phyloP scores from a whole-genome alignment of 2,329 filamentous ascomycete species.

The Arachnomyces sp. region DNA sequence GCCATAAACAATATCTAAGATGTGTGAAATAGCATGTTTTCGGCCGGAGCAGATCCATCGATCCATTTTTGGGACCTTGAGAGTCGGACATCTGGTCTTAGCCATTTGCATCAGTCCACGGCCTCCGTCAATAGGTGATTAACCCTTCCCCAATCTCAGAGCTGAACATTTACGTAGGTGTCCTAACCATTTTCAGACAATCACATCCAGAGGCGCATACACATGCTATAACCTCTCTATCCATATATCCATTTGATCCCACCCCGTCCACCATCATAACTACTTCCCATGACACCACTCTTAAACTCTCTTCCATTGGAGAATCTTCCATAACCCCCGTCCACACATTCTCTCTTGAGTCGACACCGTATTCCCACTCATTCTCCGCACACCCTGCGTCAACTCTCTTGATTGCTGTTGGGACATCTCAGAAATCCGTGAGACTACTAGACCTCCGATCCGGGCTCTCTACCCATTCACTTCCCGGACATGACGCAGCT shows the following conservation, averaged over 20 bases:
- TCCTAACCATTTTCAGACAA: conserved; percentile 11
- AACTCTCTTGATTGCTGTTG: conserved; percentile 74
- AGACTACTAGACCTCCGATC: conserved; percentile 81
- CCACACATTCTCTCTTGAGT: conserved; percentile 40
- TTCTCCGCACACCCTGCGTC: conserved; percentile 60
- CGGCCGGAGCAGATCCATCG: conserved; percentile 76
- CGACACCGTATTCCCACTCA: conserved; percentile 55
- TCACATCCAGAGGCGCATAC: conserved; percentile 35
- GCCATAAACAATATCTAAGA: neutral
- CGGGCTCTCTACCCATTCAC: conserved; percentile 64
- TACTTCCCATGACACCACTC: conserved; percentile 39
- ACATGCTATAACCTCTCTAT: conserved; percentile 39
- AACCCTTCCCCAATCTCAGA: conserved; percentile 20
- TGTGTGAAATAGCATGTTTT: conserved; percentile 55
- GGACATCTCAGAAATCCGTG: conserved; percentile 76
- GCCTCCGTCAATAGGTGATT: conserved; percentile 35
- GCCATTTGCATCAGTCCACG: conserved; percentile 48
- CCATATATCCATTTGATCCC: conserved; percentile 43
- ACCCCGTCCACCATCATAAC: conserved; percentile 39
- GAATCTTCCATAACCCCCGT: conserved; percentile 33
- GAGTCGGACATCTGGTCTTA: conserved; percentile 40
- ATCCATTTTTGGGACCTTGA: conserved; percentile 86
- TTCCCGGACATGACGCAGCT: conserved; percentile 60
- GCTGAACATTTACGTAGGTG: conserved; percentile 6
- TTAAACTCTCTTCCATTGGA: conserved; percentile 38